These are phyloP conservation scores for Coemansia biformis DNA, from an alignment of 192 early-diverging fungal species.

Conservation along the genomic window DNA sequence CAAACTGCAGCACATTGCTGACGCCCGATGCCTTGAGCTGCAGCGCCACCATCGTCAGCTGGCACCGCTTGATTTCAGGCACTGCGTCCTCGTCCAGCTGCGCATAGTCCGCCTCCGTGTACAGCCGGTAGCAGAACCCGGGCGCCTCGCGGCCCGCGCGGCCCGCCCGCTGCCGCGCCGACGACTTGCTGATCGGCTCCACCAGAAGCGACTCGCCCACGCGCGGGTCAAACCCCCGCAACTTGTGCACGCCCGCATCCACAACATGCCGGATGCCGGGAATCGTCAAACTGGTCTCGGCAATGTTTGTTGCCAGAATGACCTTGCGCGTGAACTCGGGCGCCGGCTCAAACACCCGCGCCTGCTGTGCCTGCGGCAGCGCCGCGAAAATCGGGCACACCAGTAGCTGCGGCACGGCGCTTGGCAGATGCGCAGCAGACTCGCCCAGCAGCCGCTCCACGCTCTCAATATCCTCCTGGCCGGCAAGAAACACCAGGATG, in stretches of 20 bases:
- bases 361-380: constrained; percentile 81
- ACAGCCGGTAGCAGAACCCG: constrained; percentile 88
- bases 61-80: constrained; percentile 93
- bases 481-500: constrained; percentile 90
- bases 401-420: constrained; percentile 54
- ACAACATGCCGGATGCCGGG: constrained; percentile 90
- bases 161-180: constrained; percentile 84
- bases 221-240: constrained; percentile 80
- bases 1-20: constrained; percentile 81
- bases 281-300: constrained; percentile 97
- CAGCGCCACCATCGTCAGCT: constrained; percentile 78
- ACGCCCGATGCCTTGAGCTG: constrained; percentile 90
- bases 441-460: constrained; percentile 72
- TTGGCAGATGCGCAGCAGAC: constrained; percentile 24
- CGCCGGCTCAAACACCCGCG: constrained; percentile 81
- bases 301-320: constrained; percentile 95
- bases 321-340: constrained; percentile 85
- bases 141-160: constrained; percentile 95
- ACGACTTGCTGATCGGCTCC: constrained; percentile 85
- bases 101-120: constrained; percentile 76
- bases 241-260: constrained; percentile 89
- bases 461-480: constrained; percentile 88
- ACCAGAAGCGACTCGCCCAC: constrained; percentile 88
- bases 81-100: constrained; percentile 71
- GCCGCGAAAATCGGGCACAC: constrained; percentile 91